These are phyloP conservation scores for Scutellaria baicalensis DNA, from an alignment of 257 asterid genomes.

Conservation along the genomic window DNA sequence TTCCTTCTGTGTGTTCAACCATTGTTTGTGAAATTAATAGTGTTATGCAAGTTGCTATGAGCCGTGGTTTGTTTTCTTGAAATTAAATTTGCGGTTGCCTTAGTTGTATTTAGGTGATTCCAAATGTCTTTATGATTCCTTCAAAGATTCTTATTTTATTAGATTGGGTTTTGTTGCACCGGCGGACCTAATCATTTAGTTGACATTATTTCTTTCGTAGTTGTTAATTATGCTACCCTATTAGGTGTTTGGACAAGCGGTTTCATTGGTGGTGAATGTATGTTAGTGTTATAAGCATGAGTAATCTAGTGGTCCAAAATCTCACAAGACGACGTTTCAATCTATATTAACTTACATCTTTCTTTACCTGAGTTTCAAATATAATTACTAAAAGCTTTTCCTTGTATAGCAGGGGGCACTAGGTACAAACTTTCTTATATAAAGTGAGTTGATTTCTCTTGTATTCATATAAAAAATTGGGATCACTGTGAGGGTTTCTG, in stretches of 20 bases:
- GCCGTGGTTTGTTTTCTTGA: neutral
- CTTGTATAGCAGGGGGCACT: neutral
- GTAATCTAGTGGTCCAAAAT: neutral
- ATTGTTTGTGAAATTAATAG: neutral
- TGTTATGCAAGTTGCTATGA: neutral
- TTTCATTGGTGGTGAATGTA: neutral
- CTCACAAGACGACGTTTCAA: too few species aligned
- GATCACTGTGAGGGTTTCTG: neutral
- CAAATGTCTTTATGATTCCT: neutral
- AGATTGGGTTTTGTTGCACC: neutral
- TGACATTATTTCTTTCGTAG: neutral
- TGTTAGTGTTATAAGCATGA: neutral
- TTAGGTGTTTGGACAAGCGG: neutral
- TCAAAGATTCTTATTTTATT: neutral
- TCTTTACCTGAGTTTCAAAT: neutral
- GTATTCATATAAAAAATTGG: neutral
- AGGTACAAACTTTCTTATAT: neutral
- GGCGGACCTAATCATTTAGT: neutral
- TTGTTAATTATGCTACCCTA: neutral
- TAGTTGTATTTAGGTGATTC: neutral
- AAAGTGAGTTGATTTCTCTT: too few species aligned
- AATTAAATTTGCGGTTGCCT: neutral
- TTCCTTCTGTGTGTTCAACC: neutral
- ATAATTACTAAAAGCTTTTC: neutral
- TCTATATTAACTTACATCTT: too few species aligned